phyloP scores from a whole-genome alignment of 768 basidiomycete genomes.

The Sarcomyxa edulis region DNA sequence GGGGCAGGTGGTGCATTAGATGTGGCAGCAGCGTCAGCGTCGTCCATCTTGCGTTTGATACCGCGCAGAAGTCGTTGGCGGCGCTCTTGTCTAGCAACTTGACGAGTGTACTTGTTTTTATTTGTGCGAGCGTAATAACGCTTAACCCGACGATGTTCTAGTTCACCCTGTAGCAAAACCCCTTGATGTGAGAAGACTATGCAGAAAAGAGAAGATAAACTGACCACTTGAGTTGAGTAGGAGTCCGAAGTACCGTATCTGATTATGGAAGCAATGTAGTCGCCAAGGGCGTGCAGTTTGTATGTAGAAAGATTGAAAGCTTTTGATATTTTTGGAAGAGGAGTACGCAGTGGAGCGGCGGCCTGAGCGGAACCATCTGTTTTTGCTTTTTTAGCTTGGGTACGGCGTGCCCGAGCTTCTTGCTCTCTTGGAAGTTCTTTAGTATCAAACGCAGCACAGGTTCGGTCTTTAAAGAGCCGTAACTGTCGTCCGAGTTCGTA shows the following conservation, averaged over 20 bases:
- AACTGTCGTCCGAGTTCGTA: constrained; percentile 15
- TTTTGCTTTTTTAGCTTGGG: constrained; percentile 16
- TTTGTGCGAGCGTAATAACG: constrained; percentile 21
- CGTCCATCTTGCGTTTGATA: constrained; percentile 2
- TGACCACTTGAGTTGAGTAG: constrained; percentile 25
- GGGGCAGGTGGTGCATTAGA: constrained; percentile 1
- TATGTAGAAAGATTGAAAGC: constrained; percentile 20
- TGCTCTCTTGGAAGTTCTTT: constrained; percentile 22
- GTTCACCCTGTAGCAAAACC: constrained; percentile 25
- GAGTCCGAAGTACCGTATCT: constrained; percentile 22
- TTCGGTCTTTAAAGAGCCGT: constrained; percentile 19
- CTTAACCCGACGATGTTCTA: constrained; percentile 26
- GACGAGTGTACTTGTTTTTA: constrained; percentile 15
- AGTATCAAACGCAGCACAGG: constrained; percentile 19
- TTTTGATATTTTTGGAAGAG: too few relatives aligned
- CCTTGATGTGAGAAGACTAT: not conserved
- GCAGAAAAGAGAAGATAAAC: constrained; percentile 3
- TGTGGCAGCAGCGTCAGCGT: constrained; percentile 11
- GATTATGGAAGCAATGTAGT: constrained; percentile 17
- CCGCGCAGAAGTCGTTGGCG: constrained; percentile 7
- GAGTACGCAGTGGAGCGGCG: constrained; percentile 11
- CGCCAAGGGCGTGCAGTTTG: constrained; percentile 24
- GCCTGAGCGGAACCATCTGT: constrained; percentile 12
- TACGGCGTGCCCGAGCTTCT: constrained; percentile 20
- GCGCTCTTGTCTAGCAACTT: constrained; percentile 17